These are phyloP conservation scores for Linderniella brevidens DNA, from an alignment of 257 asterid genomes.

Conservation along the genomic window DNA sequence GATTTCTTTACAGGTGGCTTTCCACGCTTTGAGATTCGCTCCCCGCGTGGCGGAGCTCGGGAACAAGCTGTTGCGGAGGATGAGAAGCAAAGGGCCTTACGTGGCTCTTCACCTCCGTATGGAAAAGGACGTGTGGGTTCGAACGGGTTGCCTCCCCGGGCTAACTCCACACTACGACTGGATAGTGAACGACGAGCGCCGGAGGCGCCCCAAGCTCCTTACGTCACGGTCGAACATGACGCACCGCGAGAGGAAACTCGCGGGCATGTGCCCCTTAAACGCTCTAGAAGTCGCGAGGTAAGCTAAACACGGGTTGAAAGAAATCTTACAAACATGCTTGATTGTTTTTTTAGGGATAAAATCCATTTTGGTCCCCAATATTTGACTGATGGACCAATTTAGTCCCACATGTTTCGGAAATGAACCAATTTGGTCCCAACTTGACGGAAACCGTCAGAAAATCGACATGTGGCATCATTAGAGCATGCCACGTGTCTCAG, in stretches of 20 bases:
- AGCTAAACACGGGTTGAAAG: not conserved
- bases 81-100: slow-evolving; percentile 85
- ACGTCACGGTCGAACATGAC: slow-evolving; percentile 86
- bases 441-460: too few relatives aligned
- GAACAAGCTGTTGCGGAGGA: slow-evolving; percentile 61
- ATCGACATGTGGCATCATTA: too few relatives aligned
- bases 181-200: slow-evolving; percentile 56
- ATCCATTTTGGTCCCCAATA: too few relatives aligned
- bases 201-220: slow-evolving; percentile 49
- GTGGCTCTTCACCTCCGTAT: slow-evolving; percentile 92
- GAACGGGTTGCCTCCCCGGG: slow-evolving; percentile 96
- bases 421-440: too few relatives aligned
- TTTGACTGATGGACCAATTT: too few relatives aligned
- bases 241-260: slow-evolving; percentile 58
- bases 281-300: slow-evolving; percentile 73
- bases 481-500: too few relatives aligned
- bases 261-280: slow-evolving; percentile 83
- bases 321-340: too few relatives aligned
- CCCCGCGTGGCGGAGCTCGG: slow-evolving; percentile 63
- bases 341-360: too few relatives aligned
- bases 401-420: too few relatives aligned
- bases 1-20: slow-evolving; percentile 47
- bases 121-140: slow-evolving; percentile 98
- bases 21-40: slow-evolving; percentile 64
- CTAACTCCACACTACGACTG: slow-evolving; percentile 46